These are phyloP conservation scores for Bipolaris sorokiniana DNA, from an alignment of 2,329 filamentous ascomycete genomes.

Conservation along the genomic window DNA sequence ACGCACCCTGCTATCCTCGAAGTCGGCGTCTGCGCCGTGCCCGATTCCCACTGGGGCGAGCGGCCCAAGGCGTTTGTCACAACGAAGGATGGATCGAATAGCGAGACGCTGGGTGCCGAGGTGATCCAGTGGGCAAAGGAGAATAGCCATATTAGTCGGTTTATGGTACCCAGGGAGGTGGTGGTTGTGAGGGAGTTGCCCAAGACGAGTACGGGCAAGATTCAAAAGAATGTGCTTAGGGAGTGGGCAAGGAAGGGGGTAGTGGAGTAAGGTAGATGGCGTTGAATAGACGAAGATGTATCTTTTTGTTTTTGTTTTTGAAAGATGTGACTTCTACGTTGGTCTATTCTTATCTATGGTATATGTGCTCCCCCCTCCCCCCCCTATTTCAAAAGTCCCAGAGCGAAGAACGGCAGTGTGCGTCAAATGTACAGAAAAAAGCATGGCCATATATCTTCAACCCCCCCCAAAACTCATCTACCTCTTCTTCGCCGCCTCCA, in stretches of 20 bases:
- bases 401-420: not conserved
- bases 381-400: not conserved
- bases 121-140: slow-evolving; percentile 87
- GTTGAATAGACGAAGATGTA: too few relatives aligned
- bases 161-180: slow-evolving; percentile 79
- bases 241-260: slow-evolving; percentile 74
- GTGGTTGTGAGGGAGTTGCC: slow-evolving; percentile 87
- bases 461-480: not conserved
- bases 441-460: not conserved
- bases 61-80: slow-evolving; percentile 94
- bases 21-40: slow-evolving; percentile 85
- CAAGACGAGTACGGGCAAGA: slow-evolving; percentile 96
- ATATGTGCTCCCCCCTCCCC: not conserved
- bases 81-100: slow-evolving; percentile 61
- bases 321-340: too few relatives aligned
- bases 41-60: slow-evolving; percentile 93
- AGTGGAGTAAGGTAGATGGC: slow-evolving; percentile 16
- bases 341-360: not conserved
- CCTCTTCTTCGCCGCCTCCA: slow-evolving; percentile 14
- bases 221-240: slow-evolving; percentile 91
- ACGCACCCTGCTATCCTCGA: slow-evolving; percentile 90
- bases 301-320: too few relatives aligned
- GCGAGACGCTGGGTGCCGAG: slow-evolving; percentile 68
- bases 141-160: slow-evolving; percentile 80
- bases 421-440: not conserved